These are phyloP conservation scores for Metschnikowia dekortorum DNA, from an alignment of 805 yeast genomes.

Conservation along the genomic window DNA sequence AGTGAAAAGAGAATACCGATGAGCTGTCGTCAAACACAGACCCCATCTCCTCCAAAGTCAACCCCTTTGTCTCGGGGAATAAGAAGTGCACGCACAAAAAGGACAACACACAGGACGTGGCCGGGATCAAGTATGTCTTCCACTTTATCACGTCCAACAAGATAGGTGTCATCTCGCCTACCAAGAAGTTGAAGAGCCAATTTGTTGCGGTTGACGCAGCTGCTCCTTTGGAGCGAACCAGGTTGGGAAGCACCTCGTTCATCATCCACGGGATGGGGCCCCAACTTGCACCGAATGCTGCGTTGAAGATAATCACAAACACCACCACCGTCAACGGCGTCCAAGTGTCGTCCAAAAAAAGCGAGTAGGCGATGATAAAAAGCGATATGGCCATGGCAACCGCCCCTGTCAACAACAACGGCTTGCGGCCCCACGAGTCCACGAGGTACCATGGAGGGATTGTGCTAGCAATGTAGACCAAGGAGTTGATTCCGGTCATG, in stretches of 20 bases:
- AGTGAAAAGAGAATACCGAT: conserved; percentile 40
- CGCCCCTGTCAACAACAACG: conserved; percentile 77
- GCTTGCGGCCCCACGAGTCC: conserved; percentile 88
- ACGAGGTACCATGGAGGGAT: conserved; percentile 89
- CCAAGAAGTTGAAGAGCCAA: conserved; percentile 90
- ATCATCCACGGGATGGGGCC: conserved; percentile 95
- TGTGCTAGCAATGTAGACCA: conserved; percentile 48
- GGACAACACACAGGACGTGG: conserved; percentile 69
- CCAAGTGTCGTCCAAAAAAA: conserved; percentile 28
- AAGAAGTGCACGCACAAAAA: conserved; percentile 64
- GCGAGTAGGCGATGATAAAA: conserved; percentile 55
- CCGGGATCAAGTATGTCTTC: conserved; percentile 80
- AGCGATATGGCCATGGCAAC: conserved; percentile 73
- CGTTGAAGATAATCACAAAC: conserved; percentile 74
- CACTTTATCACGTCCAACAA: conserved; percentile 72
- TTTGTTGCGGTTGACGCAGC: conserved; percentile 87
- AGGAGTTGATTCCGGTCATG: conserved; percentile 74
- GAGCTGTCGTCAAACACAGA: conserved; percentile 69
- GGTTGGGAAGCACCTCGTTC: conserved; percentile 79
- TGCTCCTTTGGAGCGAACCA: conserved; percentile 85
- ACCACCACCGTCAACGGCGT: conserved; percentile 72
- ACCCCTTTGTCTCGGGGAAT: conserved; percentile 90
- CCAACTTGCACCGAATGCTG: conserved; percentile 87
- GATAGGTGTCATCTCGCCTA: conserved; percentile 88
- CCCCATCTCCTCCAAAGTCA: conserved; percentile 88